Conservation (phyloP, 1,284 basidiomycete species). For the Takashimella tepidaria region DNA sequence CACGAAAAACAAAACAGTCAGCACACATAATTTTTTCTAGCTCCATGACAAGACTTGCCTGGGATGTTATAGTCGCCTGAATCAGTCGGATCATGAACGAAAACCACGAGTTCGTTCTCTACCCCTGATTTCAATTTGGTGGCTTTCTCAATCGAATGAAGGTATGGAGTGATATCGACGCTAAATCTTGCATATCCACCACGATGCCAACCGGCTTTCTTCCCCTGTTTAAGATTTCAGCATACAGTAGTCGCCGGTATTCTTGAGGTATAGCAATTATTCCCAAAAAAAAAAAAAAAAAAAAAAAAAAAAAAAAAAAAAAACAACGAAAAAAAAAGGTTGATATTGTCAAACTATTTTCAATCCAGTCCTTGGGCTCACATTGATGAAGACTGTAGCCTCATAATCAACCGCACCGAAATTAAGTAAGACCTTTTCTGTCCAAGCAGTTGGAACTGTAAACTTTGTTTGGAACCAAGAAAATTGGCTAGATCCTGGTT, state of each 20-base stretch:
- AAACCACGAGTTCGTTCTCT: slow-evolving; percentile 19
- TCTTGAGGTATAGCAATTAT: too few relatives aligned
- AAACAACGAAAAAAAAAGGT: too few relatives aligned
- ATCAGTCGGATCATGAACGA: slow-evolving; percentile 23
- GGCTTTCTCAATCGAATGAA: slow-evolving; percentile 1
- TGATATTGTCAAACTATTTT: too few relatives aligned
- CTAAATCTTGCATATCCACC: slow-evolving; percentile 19
- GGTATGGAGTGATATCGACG: slow-evolving; percentile 13
- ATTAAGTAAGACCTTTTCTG: slow-evolving; percentile 16
- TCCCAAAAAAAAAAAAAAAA: too few relatives aligned
- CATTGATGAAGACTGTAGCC: slow-evolving; percentile 24
- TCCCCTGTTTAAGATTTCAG: slow-evolving; percentile 6
- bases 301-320: too few relatives aligned
- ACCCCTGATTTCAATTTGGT: background rate
- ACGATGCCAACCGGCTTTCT: slow-evolving; percentile 16
- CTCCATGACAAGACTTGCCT: slow-evolving; percentile 10
- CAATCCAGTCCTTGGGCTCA: too few relatives aligned
- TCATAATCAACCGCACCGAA: slow-evolving; percentile 25
- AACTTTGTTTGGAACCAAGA: slow-evolving; percentile 22
- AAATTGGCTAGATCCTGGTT: slow-evolving; percentile 5
- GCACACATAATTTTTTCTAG: too few relatives aligned
- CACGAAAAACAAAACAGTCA: too few relatives aligned
- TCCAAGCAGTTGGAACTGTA: slow-evolving; percentile 17
- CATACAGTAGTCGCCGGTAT: too few relatives aligned
- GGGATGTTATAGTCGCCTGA: slow-evolving; percentile 12